These are phyloP conservation scores for Centella asiatica DNA, from an alignment of 129 eudicot species.

Conservation along the genomic window DNA sequence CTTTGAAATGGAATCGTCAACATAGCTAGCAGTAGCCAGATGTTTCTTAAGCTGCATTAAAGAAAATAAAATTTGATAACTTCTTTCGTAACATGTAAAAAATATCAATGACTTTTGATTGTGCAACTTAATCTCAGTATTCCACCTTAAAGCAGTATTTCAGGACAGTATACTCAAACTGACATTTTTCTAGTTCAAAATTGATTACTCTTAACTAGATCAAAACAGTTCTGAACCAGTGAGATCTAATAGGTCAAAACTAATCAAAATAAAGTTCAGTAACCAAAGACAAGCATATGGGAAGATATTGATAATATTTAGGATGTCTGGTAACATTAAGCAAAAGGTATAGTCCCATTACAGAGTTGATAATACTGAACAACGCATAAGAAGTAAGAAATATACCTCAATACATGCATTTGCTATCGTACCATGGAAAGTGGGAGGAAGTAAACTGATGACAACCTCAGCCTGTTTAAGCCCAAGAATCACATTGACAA, in stretches of 20 bases:
- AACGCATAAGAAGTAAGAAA: constrained; percentile 4
- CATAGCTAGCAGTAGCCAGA: constrained; percentile 94
- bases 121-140: no score
- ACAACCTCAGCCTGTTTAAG: constrained; percentile 75
- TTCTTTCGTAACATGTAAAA: constrained; percentile 7
- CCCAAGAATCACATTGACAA: constrained; percentile 15
- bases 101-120: no score
- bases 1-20: constrained; percentile 69
- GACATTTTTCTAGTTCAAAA: no score
- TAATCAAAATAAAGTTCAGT: background rate
- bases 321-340: background rate
- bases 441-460: constrained; percentile 90
- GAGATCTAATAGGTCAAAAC: background rate
- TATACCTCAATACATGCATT: constrained; percentile 76
- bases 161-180: no score
- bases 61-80: background rate
- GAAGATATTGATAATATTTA: background rate
- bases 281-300: background rate
- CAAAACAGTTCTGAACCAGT: background rate
- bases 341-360: background rate
- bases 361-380: constrained; percentile 5
- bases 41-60: constrained; percentile 73
- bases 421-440: constrained; percentile 68
- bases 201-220: no score
- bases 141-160: no score